phyloP scores from a whole-genome alignment of 202 grass and related monocot species.

The Cymbopogon flexuosus region DNA sequence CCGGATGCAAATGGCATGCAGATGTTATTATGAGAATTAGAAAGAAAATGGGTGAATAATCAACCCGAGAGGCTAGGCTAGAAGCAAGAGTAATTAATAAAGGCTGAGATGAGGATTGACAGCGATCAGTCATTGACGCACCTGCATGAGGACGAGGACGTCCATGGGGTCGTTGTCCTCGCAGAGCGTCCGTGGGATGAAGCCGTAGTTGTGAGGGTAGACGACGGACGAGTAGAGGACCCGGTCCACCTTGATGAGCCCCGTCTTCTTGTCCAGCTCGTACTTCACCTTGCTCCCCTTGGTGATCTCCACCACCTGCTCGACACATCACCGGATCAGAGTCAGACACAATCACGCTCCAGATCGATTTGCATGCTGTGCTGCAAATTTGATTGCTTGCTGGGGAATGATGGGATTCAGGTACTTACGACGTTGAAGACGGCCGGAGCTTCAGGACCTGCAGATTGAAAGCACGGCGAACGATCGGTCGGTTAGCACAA shows the following conservation, averaged over 20 bases:
- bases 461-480: background rate
- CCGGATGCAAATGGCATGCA: background rate
- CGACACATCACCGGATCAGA: too few relatives aligned
- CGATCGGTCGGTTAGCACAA: background rate
- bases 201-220: conserved; percentile 90
- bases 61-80: too few relatives aligned
- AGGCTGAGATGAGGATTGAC: background rate
- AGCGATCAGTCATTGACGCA: background rate
- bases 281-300: conserved; percentile 87
- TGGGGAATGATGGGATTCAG: background rate
- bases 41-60: background rate
- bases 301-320: conserved; percentile 81
- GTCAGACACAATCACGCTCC: background rate
- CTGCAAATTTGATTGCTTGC: too few relatives aligned
- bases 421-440: conserved; percentile 80
- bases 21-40: background rate
- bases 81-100: too few relatives aligned
- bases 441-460: conserved; percentile 69
- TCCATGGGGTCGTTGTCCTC: conserved; percentile 92
- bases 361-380: background rate
- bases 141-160: conserved; percentile 92
- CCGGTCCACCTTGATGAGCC: conserved; percentile 89
- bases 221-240: conserved; percentile 83
- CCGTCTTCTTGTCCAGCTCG: conserved; percentile 97
- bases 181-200: conserved; percentile 78